A percentile compares a stretch with the other conserved stretches of the same genome.
Conservation (phyloP, 768 basidiomycete genomes). For the Hydnum rufescens region DNA sequence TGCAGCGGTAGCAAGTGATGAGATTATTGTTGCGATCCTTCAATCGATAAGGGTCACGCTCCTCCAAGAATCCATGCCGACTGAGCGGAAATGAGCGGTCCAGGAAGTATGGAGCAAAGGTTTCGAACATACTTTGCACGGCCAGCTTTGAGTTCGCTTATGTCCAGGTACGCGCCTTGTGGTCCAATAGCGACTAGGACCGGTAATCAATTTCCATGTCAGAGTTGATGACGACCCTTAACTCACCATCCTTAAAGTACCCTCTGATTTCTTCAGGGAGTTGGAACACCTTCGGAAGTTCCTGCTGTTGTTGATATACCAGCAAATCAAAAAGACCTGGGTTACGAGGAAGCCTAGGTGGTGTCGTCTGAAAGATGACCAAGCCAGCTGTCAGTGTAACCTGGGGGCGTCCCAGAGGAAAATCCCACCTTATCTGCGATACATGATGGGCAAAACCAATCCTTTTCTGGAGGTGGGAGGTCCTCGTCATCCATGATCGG, state of each 20-base stretch:
- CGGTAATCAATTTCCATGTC: conserved; percentile 1
- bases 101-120: conserved; percentile 8
- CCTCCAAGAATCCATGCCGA: conserved; percentile 76
- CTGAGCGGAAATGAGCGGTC: conserved; percentile 20
- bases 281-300: conserved; percentile 63
- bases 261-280: conserved; percentile 67
- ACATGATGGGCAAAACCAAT: conserved; percentile 68
- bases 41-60: conserved; percentile 71
- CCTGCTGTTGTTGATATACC: conserved; percentile 43
- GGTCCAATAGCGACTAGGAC: conserved; percentile 50
- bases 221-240: neutral
- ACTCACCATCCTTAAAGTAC: conserved; percentile 73
- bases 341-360: neutral
- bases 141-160: conserved; percentile 49
- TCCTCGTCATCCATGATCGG: conserved; percentile 68
- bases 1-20: conserved; percentile 83
- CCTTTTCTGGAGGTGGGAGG: conserved; percentile 46
- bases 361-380: conserved; percentile 18
- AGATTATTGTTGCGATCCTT: conserved; percentile 67
- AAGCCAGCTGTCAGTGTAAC: too few relatives aligned
- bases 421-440: conserved; percentile 45
- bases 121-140: conserved; percentile 53
- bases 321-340: conserved; percentile 27
- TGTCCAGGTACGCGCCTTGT: conserved; percentile 71
- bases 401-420: too few relatives aligned